Evolutionary conservation across 2,329 filamentous ascomycete species (phyloP), one percentile per base, ranked within the genome.

Genomic region (Calonectria montana): DNA sequence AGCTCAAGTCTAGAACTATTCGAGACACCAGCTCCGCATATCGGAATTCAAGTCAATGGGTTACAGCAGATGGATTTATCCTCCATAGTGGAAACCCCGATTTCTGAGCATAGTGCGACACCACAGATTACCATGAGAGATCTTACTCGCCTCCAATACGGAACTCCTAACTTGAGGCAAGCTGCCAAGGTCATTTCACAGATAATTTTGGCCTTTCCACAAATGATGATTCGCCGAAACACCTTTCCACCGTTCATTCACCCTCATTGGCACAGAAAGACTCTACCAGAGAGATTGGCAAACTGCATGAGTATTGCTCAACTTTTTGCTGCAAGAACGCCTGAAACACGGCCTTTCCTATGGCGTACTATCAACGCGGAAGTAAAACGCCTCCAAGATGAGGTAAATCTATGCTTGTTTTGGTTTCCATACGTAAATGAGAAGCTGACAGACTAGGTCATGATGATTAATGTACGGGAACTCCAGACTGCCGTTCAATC

Each of bases 171-270:
- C 1, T 35, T 69, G 1, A 73, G 76, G 15, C 69, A 74, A 15
- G 76, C 77, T 3, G 75, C 78, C 0, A 69, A 68, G 1, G 66
- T 81, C 1, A 77, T 82, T 15, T 64, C 75, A 12, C 76, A 80
- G 13, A 75, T 73, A 1, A 62, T 81, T 1, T 74, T 79, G 23
- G 73, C 80, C 0, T 82, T 79, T 39, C 81, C 81, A 0, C 78
- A 74, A 10, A 80, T 80, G 80, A 82, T 82, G 81, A 73, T 79
- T 9, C 74, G 78, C 8, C 78, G 78, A 1, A 75, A 80, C 8
- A 81, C 73, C 0, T 77, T 82, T 37, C 81, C 81, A 2, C 81
- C 81, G 0, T 82, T 82, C 6, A 78, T 82, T 16, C 80, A 82
- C 25, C 74, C 76, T 0, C 71, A 80, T 1, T 80, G 78, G 77